Evolutionary conservation across 495 filamentous ascomycete genomes (phyloP), one percentile per base, ranked within the genome.

Genomic region (Chaetomium fimeti): DNA sequence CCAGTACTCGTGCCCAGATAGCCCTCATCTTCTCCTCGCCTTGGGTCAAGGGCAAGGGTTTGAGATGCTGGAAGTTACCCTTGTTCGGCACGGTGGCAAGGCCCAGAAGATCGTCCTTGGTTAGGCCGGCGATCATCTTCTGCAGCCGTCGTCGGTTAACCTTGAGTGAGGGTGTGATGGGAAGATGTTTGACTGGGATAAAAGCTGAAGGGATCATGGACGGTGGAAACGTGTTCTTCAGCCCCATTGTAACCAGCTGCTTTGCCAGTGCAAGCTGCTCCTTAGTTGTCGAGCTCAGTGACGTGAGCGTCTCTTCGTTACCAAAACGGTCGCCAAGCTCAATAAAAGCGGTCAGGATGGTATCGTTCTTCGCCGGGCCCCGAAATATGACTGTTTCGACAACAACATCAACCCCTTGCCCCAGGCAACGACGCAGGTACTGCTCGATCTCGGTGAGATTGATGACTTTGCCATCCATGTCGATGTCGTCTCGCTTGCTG

Each of bases 371-470:
- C 16, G 73, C 63, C n/a, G 47, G 52, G 8, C 75, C 74, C 27
- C 76, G 74, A 62, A 81, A 79, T 3, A 75, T 71, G 29, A 81
- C 70, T 4, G 68, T 74, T 54, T 82, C 79, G n/a, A 79, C 77
- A 40, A 79, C 71, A 18, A 80, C 76, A 57, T 81, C 79, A 18
- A 80, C 64, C 4, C 76, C 74, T 42, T 71, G 75, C 15, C 78
- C 79, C n/a, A 82, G 76, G 54, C 77, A 80, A 13, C 74, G 72
- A 20, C 79, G 74, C 16, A 82, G 64, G 56, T 75, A 70, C 57
- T 75, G 74, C 69, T 82, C 79, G 24, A 82, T 70, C 29, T 78
- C 75, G 9, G 74, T 74, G 16, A 76, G 67, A 52, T 71, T 72
- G 54, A 80, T 68, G 1, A 49, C 63, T 47, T 71, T 79, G 49